Base-by-base conservation (phyloP, 148 eudicot genomes). In the Fagopyrum esculentum region DNA sequence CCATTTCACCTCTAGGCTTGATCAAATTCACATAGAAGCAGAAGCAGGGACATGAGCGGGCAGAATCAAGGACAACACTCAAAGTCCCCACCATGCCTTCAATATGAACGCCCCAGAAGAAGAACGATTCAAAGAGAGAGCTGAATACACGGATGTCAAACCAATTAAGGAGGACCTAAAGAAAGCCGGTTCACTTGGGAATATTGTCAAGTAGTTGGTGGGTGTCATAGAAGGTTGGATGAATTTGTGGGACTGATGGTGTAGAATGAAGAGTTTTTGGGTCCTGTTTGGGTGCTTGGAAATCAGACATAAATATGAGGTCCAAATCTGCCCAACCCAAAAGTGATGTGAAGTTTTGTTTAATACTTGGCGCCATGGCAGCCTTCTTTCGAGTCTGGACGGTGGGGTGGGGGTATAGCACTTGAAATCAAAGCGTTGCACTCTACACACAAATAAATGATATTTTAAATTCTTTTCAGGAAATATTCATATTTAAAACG, bases 1-100 rank as follows among this genome's bases (percentile, higher is more conserved):
- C 79, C 45, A 70, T 73, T 72, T 80, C 79, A 9, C 82, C 82
- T 17, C 74, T 50, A 13, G 74, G 74, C 77, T 85, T 86, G 30
- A 71, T 46, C 51, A 75, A 80, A 79, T 54, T 83, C 86, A 85
- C 82, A 70, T 89, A 96, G 80, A 90, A 72, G 75, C 93, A 87
- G 84, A 88, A 71, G 78, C 90, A 87, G 26, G 97, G 89, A 68
- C 84, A 87, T 6, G 71, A 66, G 71, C 43, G 71, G 7, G 86
- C 50, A 2, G 89, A 83, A 76, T 91, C 98, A n/a, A 88, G 84
- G 72, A 91, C 84, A 4, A 89, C 82, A 80, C 87, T 83, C 12
- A 88, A 80, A 79, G 86, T 83, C 52, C 93, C 63, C 13, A 57
- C 45, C 68, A 75, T 73, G 2, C 26, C 52, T 51, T 30, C 45